Evolutionary conservation across 176 grass and related monocot species (phyloP).

Genomic region (Hordeum vulgare): DNA sequence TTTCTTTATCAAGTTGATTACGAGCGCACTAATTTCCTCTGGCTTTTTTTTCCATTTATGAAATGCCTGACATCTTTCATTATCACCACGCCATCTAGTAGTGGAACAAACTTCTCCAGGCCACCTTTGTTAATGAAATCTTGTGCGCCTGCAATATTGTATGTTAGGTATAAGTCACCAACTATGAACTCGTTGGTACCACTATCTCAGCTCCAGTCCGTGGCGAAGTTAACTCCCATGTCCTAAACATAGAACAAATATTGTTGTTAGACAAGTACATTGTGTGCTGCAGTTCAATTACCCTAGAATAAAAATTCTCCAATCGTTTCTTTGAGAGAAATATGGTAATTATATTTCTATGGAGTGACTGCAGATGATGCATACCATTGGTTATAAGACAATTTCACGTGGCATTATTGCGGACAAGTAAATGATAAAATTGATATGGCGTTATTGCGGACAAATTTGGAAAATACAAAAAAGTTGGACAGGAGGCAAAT

Average conservation of each 20-base stretch:
- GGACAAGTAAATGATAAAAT: no score
- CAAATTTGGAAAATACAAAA: no score
- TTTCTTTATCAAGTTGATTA: conserved; percentile 54
- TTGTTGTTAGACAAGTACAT: not conserved
- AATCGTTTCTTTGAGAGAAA: not conserved
- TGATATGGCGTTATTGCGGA: no score
- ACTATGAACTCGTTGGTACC: conserved; percentile 48
- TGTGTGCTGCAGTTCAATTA: not conserved
- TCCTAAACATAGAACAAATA: conserved; percentile 22
- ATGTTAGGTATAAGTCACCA: conserved; percentile 52
- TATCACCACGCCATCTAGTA: conserved; percentile 52
- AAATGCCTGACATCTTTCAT: conserved; percentile 58
- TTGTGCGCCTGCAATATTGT: conserved; percentile 40
- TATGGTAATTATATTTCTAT: not conserved
- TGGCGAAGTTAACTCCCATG: conserved; percentile 49
- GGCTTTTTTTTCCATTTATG: conserved; percentile 52
- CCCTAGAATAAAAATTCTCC: not conserved
- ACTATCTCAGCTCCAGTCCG: conserved; percentile 45
- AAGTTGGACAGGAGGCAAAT: no score
- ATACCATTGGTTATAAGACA: not conserved
- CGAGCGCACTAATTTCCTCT: conserved; percentile 32
- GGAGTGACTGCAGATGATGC: not conserved
- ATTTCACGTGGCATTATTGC: no score
- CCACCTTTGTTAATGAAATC: conserved; percentile 57
- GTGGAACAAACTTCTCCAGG: conserved; percentile 47